These are phyloP conservation scores for Fusarium palustre DNA, from an alignment of 2,329 filamentous ascomycete genomes.

Conservation along the genomic window DNA sequence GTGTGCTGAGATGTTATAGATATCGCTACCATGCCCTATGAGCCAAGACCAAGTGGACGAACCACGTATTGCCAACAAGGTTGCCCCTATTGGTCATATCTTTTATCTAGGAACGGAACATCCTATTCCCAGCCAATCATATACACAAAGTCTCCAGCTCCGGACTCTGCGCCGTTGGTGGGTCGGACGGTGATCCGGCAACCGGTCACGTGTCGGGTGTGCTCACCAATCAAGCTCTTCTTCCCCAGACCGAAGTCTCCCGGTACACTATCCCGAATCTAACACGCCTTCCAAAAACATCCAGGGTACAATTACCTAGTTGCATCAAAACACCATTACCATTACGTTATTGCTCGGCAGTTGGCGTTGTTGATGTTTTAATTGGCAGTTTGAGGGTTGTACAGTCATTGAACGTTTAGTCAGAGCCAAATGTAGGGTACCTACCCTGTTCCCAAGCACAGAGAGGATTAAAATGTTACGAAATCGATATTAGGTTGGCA, in stretches of 20 bases:
- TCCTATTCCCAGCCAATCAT: slow-evolving; percentile 24
- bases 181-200: slow-evolving; percentile 24
- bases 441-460: slow-evolving; percentile 9
- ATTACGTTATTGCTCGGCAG: slow-evolving; percentile 17
- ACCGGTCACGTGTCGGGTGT: slow-evolving; percentile 35
- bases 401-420: slow-evolving; percentile 20
- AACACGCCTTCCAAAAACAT: slow-evolving; percentile 35
- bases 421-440: background rate
- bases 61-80: slow-evolving; percentile 28
- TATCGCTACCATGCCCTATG: slow-evolving; percentile 16
- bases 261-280: slow-evolving; percentile 18
- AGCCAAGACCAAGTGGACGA: slow-evolving; percentile 12
- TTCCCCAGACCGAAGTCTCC: slow-evolving; percentile 30
- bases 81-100: slow-evolving; percentile 19
- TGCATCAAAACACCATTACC: slow-evolving; percentile 18
- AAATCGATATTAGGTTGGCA: background rate
- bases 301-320: slow-evolving; percentile 20
- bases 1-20: background rate
- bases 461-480: background rate
- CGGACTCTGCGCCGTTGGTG: slow-evolving; percentile 23
- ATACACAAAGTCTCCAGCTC: fast-evolving
- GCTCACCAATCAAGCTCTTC: slow-evolving; percentile 1
- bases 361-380: background rate
- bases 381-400: background rate
- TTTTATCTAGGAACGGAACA: slow-evolving; percentile 29